Conservation (phyloP, 306 rosid genomes). For the Sphenostylis stenocarpa region DNA sequence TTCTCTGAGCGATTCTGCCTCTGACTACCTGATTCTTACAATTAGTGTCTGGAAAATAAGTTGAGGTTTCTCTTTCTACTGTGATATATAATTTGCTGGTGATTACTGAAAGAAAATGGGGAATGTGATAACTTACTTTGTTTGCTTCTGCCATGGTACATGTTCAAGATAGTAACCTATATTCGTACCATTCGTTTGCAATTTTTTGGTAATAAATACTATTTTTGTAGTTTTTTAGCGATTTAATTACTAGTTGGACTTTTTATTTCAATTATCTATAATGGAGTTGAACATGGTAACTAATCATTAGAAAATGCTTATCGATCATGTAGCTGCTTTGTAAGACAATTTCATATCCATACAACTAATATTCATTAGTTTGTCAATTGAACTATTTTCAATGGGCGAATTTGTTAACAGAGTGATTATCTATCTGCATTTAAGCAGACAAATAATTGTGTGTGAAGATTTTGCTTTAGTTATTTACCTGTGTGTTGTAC, state of each 20-base stretch:
- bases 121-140: background rate
- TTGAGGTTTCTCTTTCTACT: background rate
- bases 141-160: background rate
- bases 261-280: background rate
- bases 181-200: background rate
- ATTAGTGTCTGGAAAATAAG: background rate
- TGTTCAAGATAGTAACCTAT: background rate
- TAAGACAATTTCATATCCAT: background rate
- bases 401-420: background rate
- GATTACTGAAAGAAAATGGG: background rate
- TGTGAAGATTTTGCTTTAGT: background rate
- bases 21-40: background rate
- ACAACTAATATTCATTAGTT: background rate
- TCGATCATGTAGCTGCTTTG: constrained; percentile 2
- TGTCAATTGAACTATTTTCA: background rate
- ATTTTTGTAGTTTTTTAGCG: constrained; percentile 11
- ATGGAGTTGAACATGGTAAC: constrained; percentile 8
- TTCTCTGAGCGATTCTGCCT: background rate
- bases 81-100: background rate
- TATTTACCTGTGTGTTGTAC: background rate
- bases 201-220: background rate
- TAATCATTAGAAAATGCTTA: background rate
- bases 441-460: background rate
- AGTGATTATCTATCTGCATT: background rate
- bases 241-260: background rate